Percentiles rank a stretch among this genome's conserved stretches.
Conservation (phyloP, 768 basidiomycete genomes). For the Mycena crocata region DNA sequence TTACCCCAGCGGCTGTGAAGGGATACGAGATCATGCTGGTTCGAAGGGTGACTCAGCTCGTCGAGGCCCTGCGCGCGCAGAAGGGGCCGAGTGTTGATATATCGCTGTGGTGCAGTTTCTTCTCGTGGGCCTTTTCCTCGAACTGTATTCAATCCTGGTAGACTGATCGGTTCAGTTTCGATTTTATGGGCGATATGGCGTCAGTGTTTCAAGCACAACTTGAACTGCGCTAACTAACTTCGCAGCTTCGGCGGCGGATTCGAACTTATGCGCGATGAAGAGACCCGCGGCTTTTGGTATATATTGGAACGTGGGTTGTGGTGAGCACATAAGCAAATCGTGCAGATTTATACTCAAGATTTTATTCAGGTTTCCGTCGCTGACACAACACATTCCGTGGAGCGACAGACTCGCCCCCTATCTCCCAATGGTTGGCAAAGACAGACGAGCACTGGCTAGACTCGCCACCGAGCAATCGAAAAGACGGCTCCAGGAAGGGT, state of each 20-base stretch:
- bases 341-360: too few relatives aligned
- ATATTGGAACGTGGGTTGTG: slow-evolving; percentile 10
- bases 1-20: slow-evolving; percentile 15
- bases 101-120: slow-evolving; percentile 25
- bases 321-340: too few relatives aligned
- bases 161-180: slow-evolving; percentile 1
- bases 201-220: neutral
- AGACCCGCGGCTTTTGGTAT: slow-evolving; percentile 21
- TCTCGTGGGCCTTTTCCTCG: neutral
- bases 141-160: neutral
- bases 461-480: slow-evolving; percentile 15
- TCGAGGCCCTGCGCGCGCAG: slow-evolving; percentile 7
- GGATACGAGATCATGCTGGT: slow-evolving; percentile 22
- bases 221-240: neutral
- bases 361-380: slow-evolving; percentile 11
- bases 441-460: slow-evolving; percentile 7
- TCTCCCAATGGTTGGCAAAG: slow-evolving; percentile 8
- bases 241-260: slow-evolving; percentile 24
- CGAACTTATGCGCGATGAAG: slow-evolving; percentile 25
- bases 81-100: slow-evolving; percentile 3
- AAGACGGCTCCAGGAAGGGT: slow-evolving; percentile 15
- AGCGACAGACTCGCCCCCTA: neutral
- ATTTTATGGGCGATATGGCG: slow-evolving; percentile 29
- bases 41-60: slow-evolving; percentile 22
- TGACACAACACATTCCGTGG: slow-evolving; percentile 24